Evolutionary conservation across 495 filamentous ascomycete species (phyloP).

Genomic region (Coniosporium apollinis): DNA sequence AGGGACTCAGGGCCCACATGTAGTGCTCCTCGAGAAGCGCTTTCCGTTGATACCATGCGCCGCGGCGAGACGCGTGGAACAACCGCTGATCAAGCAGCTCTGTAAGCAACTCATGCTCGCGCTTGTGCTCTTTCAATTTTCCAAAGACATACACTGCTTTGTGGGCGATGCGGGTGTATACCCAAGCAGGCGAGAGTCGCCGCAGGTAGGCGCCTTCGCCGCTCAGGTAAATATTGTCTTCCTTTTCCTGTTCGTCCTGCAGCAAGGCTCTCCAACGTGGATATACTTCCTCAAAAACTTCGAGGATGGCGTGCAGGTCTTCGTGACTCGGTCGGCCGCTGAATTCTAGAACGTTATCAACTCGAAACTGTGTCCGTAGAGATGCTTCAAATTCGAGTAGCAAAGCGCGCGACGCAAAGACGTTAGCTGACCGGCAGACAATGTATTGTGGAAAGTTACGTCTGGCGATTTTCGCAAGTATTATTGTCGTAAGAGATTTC

Average conservation of each 20-base stretch:
- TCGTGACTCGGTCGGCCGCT: conserved; percentile 52
- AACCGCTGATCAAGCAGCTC: conserved; percentile 68
- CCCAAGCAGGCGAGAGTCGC: conserved; percentile 81
- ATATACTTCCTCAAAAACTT: conserved; percentile 58
- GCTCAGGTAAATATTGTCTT: conserved; percentile 62
- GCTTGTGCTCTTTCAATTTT: conserved; percentile 60
- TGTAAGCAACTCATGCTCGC: conserved; percentile 56
- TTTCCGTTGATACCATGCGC: conserved; percentile 92
- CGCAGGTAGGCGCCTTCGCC: conserved; percentile 84
- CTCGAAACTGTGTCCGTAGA: conserved; percentile 61
- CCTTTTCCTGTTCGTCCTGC: conserved; percentile 60
- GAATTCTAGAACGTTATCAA: conserved; percentile 76
- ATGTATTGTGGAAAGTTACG: conserved; percentile 83
- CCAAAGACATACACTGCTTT: conserved; percentile 72
- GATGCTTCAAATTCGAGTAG: conserved; percentile 83
- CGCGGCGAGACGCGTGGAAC: conserved; percentile 72
- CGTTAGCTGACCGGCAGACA: conserved; percentile 75
- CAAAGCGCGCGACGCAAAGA: conserved; percentile 58
- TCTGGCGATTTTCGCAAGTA: conserved; percentile 72
- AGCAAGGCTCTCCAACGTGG: conserved; percentile 65
- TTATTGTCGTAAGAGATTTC: conserved; percentile 88
- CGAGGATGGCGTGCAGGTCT: conserved; percentile 48
- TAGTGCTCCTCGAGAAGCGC: conserved; percentile 92
- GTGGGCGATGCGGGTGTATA: conserved; percentile 84
- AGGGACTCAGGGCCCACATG: conserved; percentile 47